Conservation (phyloP, 331 rosid species). For the Cydonia oblonga region DNA sequence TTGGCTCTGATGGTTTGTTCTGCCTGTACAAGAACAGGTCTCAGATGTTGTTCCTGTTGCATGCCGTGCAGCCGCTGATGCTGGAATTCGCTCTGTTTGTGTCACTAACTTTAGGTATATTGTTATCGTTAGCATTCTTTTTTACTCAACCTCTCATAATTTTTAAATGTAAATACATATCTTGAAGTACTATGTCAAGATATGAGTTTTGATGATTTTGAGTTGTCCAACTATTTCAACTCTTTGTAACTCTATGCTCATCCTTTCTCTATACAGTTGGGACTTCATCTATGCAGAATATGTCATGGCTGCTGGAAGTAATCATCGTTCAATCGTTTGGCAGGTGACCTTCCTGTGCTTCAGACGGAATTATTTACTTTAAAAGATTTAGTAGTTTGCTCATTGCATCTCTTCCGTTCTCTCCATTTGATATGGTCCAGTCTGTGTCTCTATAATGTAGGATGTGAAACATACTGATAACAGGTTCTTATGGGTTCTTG, state of each 20-base stretch:
- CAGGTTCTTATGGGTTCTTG: neutral
- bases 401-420: neutral
- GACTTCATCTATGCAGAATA: slow-evolving; percentile 97
- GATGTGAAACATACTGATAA: neutral
- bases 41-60: slow-evolving; percentile 98
- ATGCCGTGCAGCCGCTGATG: slow-evolving; percentile 94
- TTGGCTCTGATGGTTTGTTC: slow-evolving; percentile 6
- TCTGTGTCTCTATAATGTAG: neutral
- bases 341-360: slow-evolving; percentile 47
- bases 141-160: neutral
- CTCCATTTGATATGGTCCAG: neutral
- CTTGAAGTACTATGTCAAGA: neutral
- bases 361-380: neutral
- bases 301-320: slow-evolving; percentile 90
- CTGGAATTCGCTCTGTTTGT: slow-evolving; percentile 94
- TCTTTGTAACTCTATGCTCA: neutral
- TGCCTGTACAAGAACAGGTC: slow-evolving; percentile 39
- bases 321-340: slow-evolving; percentile 92
- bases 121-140: neutral
- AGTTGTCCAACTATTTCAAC: slow-evolving; percentile 6
- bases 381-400: neutral
- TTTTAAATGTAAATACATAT: neutral
- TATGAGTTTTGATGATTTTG: neutral
- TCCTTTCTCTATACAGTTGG: slow-evolving; percentile 53
- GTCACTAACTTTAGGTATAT: slow-evolving; percentile 87